Evolutionary conservation across 2,329 filamentous ascomycete genomes (phyloP).

Genomic region (Cladosporium sp.): DNA sequence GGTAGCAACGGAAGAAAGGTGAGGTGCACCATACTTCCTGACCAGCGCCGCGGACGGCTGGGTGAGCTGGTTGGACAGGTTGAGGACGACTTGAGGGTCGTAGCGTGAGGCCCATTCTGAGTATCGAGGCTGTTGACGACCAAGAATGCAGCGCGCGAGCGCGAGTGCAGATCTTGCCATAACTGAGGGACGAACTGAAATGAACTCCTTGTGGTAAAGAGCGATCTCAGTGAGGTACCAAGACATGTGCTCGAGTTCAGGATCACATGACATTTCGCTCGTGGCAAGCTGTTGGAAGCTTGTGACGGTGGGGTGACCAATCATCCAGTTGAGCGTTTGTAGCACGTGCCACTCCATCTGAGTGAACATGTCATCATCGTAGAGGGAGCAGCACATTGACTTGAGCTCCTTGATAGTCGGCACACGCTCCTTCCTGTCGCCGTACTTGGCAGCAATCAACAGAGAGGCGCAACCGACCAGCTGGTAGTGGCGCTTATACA

Average conservation of each 20-base stretch:
- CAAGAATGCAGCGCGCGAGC: slow-evolving; percentile 81
- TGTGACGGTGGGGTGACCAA: slow-evolving; percentile 94
- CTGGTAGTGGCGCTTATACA: slow-evolving; percentile 99
- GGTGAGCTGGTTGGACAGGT: slow-evolving; percentile 64
- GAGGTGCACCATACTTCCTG: slow-evolving; percentile 67
- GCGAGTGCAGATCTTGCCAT: slow-evolving; percentile 87
- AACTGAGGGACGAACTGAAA: slow-evolving; percentile 85
- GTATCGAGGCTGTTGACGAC: slow-evolving; percentile 68
- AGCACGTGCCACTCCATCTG: slow-evolving; percentile 99
- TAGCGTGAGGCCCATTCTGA: slow-evolving; percentile 74
- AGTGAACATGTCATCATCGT: slow-evolving; percentile 99
- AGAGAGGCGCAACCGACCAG: slow-evolving; percentile 94
- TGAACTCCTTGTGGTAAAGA: slow-evolving; percentile 94
- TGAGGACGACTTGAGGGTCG: slow-evolving; percentile 66
- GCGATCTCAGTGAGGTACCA: slow-evolving; percentile 93
- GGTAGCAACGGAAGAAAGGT: slow-evolving; percentile 64
- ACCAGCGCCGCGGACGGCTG: slow-evolving; percentile 67
- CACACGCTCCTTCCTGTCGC: slow-evolving; percentile 98
- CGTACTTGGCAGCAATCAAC: slow-evolving; percentile 96
- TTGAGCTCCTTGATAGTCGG: slow-evolving; percentile 95
- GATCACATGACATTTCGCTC: slow-evolving; percentile 71
- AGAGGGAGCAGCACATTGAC: slow-evolving; percentile 98
- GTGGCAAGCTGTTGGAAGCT: slow-evolving; percentile 88
- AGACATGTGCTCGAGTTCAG: slow-evolving; percentile 91
- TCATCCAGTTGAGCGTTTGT: slow-evolving; percentile 93